Base-by-base conservation (phyloP, 2,329 filamentous ascomycete genomes). In the Sphaerulina musiva region DNA sequence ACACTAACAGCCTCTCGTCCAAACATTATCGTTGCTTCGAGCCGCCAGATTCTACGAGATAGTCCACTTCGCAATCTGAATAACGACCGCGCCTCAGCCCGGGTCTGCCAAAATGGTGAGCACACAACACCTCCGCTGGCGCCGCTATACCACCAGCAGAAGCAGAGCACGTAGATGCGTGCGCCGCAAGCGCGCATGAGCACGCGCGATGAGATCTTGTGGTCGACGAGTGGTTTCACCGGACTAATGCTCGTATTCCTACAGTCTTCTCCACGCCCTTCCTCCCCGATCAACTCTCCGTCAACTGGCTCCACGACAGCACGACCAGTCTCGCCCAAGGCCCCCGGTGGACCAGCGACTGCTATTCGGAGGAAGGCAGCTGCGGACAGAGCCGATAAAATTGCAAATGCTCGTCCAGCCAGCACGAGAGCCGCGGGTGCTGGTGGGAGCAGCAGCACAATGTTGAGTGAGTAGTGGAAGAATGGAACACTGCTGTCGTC, bases 311-410 rank as follows among this genome's bases (percentile, higher is more conserved):
- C 84, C 57, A 83, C 81, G 69, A 81, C 84, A 69, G 84, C 81
- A 68, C 89, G 92, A 62, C 85, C 89, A 53, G 86, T 88, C 31
- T 95, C 92, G 47, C 91, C 92, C 58, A 85, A 89, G 67, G 86
- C 90, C 60, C 93, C 93, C 26, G 93, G 93, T 62, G 93, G 93
- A 66, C 90, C 93, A 68, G 90, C 93, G 72, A 95, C 92, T 64
- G 92, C 90, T 59, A 95, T 98, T 76, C 85, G 93, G 73, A 86
- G 93, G 73, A 89, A 93, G 72, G 92, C 93, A 42, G 93, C 93
- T 31, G 92, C 92, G 67, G 93, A 97, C 73, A 88, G 95, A 77
- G 95, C 95, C 75, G 93, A 97, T 76, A 93, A 95, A 76, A 83
- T 92, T 66, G 91, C 92, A 69, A 98, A 95, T 86, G 87, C 83